Conservation (phyloP, 257 asterid species). For the Solanum corneliomulleri region DNA sequence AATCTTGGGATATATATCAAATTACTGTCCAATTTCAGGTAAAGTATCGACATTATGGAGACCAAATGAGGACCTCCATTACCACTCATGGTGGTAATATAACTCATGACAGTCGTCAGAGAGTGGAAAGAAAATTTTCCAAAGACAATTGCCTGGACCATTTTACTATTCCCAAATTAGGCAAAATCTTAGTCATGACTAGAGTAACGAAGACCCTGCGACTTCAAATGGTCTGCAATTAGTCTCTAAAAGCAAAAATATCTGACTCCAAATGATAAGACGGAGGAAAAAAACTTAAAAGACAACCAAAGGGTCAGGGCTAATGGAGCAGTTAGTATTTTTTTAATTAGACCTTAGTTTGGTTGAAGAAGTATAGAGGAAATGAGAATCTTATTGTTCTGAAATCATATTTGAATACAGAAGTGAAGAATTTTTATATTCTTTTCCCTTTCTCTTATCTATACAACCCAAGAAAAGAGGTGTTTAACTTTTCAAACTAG, state of each 20-base stretch:
- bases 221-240: background rate
- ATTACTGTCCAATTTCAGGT: background rate
- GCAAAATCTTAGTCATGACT: background rate
- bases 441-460: background rate
- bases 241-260: background rate
- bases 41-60: background rate
- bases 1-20: background rate
- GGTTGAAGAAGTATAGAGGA: background rate
- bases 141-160: background rate
- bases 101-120: background rate
- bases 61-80: background rate
- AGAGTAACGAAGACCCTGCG: background rate
- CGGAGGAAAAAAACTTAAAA: background rate
- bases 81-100: background rate
- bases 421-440: background rate
- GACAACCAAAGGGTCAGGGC: background rate
- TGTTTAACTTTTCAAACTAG: background rate
- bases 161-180: too few relatives aligned
- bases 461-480: background rate
- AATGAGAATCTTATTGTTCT: background rate
- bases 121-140: background rate
- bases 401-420: background rate
- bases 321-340: background rate
- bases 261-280: background rate
- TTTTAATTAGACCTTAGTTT: background rate